These are phyloP conservation scores for Amphibolis antarctica DNA, from an alignment of 106 monocot genomes.

Conservation along the genomic window DNA sequence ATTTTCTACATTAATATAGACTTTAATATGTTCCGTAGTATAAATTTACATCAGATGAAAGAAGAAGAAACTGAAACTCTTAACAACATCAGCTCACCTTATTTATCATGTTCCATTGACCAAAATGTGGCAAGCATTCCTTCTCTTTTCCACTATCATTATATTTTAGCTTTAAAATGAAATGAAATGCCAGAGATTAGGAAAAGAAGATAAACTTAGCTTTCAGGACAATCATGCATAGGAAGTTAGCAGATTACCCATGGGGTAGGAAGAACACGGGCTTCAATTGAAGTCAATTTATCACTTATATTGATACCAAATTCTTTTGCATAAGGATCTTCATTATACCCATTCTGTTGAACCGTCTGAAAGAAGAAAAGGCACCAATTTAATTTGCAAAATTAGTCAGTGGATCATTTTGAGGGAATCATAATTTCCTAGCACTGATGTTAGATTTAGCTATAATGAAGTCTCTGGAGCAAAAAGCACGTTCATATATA, in stretches of 20 bases:
- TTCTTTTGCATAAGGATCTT: conserved; percentile 81
- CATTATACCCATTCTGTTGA: conserved; percentile 60
- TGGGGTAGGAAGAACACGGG: conserved; percentile 87
- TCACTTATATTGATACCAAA: conserved; percentile 72
- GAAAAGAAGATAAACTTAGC: not conserved
- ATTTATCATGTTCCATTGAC: conserved; percentile 97
- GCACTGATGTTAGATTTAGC: too few relatives aligned
- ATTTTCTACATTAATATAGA: conserved; percentile 47
- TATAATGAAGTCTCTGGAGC: too few relatives aligned
- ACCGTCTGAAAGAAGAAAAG: conserved; percentile 42
- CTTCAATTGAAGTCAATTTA: conserved; percentile 67
- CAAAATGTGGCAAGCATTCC: conserved; percentile 83
- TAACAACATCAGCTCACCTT: conserved; percentile 33
- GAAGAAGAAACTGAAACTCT: not conserved
- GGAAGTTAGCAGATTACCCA: conserved; percentile 41
- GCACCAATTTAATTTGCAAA: not conserved
- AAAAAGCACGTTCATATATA: too few relatives aligned
- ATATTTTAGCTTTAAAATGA: conserved; percentile 55
- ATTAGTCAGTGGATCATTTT: too few relatives aligned
- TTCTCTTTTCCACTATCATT: conserved; percentile 80
- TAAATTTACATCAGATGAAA: not conserved
- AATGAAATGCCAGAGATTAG: not conserved
- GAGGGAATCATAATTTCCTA: too few relatives aligned
- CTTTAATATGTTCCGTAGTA: not conserved
- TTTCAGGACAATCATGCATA: not conserved